Conservation (phyloP, 2,329 filamentous ascomycete species). For the Fusarium vanettenii region DNA sequence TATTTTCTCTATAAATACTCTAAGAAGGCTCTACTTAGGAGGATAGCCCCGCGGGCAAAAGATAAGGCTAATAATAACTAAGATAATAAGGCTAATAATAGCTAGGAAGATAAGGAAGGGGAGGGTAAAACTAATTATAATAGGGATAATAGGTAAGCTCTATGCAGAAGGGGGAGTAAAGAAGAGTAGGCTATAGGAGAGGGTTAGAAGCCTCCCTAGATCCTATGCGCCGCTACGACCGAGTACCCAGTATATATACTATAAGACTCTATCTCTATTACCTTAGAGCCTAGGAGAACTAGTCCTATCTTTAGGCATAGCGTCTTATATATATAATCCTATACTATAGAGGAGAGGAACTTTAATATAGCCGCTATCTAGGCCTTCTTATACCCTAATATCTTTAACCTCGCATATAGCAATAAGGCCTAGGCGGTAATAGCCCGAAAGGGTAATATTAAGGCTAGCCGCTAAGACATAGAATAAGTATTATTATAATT, state of each 20-base stretch:
- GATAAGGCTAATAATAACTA: not conserved
- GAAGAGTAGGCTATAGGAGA: not conserved
- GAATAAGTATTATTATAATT: not conserved
- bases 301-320: not conserved
- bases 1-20: not conserved
- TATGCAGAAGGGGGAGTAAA: not conserved
- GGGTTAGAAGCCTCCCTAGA: constrained; percentile 7
- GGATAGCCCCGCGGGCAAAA: not conserved
- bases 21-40: constrained; percentile 2
- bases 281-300: constrained; percentile 1
- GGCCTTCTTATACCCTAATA: constrained; percentile 5
- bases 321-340: constrained; percentile 3
- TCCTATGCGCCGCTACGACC: not conserved
- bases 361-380: constrained; percentile 1
- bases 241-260: constrained; percentile 5
- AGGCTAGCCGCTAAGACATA: constrained; percentile 6
- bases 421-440: constrained; percentile 4
- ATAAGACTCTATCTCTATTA: constrained; percentile 6
- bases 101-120: constrained; percentile 5
- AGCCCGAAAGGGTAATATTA: constrained; percentile 6
- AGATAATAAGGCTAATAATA: not conserved
- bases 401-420: constrained; percentile 6
- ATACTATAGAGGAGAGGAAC: constrained; percentile 2
- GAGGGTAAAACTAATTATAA: not conserved
- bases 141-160: not conserved